Conservation (phyloP, 805 yeast genomes). For the Cyberlindnera bimundalis region DNA sequence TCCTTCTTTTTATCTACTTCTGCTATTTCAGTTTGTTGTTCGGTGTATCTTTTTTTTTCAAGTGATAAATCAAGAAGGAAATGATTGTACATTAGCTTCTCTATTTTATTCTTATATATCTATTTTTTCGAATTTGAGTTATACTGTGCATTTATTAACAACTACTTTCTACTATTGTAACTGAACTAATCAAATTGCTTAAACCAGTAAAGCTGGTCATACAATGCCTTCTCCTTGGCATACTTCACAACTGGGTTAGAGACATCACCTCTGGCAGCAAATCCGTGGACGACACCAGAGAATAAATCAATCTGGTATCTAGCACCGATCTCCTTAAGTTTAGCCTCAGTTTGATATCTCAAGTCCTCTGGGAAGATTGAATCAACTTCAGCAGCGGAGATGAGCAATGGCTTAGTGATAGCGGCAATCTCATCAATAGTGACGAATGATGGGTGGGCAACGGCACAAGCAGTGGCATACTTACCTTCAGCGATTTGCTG, state of each 20-base stretch:
- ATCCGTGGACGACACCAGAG: slow-evolving; percentile 72
- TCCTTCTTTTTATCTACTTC: too few species aligned
- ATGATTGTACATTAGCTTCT: too few species aligned
- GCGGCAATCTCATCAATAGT: slow-evolving; percentile 59
- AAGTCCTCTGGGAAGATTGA: slow-evolving; percentile 56
- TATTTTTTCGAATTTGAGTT: too few species aligned
- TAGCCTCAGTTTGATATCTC: slow-evolving; percentile 58
- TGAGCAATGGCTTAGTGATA: slow-evolving; percentile 50
- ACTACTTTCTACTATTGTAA: too few species aligned
- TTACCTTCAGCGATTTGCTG: slow-evolving; percentile 42
- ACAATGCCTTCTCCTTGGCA: slow-evolving; percentile 64
- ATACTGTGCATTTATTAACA: too few species aligned
- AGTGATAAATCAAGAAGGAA: too few species aligned
- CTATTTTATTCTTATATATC: too few species aligned
- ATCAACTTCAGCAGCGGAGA: slow-evolving; percentile 77
- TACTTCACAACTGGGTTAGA: slow-evolving; percentile 48
- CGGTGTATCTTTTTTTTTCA: too few species aligned
- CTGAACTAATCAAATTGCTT: slow-evolving; percentile 6
- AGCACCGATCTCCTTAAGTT: slow-evolving; percentile 49
- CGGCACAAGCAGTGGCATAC: slow-evolving; percentile 56
- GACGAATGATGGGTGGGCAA: slow-evolving; percentile 83
- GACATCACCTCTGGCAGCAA: slow-evolving; percentile 73
- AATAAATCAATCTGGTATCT: slow-evolving; percentile 60
- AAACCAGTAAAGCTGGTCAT: slow-evolving; percentile 33
- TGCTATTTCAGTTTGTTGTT: too few species aligned